Evolutionary conservation across 495 filamentous ascomycete genomes (phyloP), one percentile per base, ranked within the genome.

Genomic region (Aspergillus bertholletiae): DNA sequence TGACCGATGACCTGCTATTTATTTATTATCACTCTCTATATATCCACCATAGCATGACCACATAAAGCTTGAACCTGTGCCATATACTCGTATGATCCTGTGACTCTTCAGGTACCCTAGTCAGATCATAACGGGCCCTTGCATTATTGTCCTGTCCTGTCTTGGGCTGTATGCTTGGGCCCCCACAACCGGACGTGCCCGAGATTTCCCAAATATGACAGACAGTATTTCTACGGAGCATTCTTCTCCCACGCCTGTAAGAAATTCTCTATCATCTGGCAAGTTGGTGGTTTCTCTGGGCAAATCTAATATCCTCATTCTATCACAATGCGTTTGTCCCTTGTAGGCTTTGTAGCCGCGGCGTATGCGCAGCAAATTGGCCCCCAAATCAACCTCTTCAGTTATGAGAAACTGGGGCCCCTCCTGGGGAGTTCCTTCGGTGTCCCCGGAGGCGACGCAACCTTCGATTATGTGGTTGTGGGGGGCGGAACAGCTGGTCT

Each of bases 401-500:
- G 58, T 35, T 54, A 62, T 45, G 60, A 56, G 6, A 49, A 56
- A 32, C 52, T 40, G 20, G 60, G 60, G 5, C 47, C 53, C 26
- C 49, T 62, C 28, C 28, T 62, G 5, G 60, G 55, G 0, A 56
- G 44, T 18, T 56, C 49, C 13, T 54, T 62, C 6, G 60, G 51
- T 24, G 40, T 26, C 1, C 58, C 58, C 13, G 54, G 54, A 8
- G 17, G 20, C 2, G 51, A 61, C 24, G 58, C 50, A 17, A 61
- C 58, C 18, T 61, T 57, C 34, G 74, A 77, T 57, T 75, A 73
- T 49, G 53, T 77, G 46, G 56, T 77, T 24, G 61, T 70, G 7
- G 74, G 74, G 17, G 74, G 62, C 0, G 74, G 74, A 18, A 75
- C 67, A 2, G 64, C 67, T 9, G 73, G 74, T 5, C 52, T 76